Base-by-base conservation (phyloP, 2,329 filamentous ascomycete genomes). In the Colletotrichum lini region DNA sequence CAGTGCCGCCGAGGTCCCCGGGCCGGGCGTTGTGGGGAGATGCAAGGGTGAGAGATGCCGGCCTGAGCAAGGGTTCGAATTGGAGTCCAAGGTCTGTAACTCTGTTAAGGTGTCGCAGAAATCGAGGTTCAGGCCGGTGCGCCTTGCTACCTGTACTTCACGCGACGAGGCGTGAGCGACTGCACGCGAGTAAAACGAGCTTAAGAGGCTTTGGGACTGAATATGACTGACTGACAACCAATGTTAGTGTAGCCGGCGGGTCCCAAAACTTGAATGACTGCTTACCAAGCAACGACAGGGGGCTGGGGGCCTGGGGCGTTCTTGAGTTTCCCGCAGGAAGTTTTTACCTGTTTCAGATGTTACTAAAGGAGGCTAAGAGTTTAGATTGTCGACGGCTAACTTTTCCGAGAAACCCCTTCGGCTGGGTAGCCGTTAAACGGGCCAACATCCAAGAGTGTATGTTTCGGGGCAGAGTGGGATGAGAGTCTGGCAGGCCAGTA, bases 271-370 rank as follows among this genome's bases (percentile, higher is more conserved):
- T 13, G n/a, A 30, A 53, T 16, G 62, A 18, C n/a, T 47, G 56
- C 60, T 61, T 70, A 56, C 23, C 52, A 59, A 53, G 62, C 40
- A 35, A n/a, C 13, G 16, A 30, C 35, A 57, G 44, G 59, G 59
- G 44, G 30, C 3, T 16, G 3, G 44, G 7, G 45, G 50, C 30
- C 9, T 38, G 53, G 26, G 23, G 15, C 12, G 15, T 49, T 54
- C n/a, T 49, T 50, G 45, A 23, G 12, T 23, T 23, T 15, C 26
- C 42, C 16, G 23, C 47, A 67, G 65, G 58, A 68, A 64, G 50
- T 63, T 63, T 68, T 71, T 58, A 26, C 50, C 65, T 35, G 38
- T 62, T 70, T 18, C 15, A 57, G 64, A 61, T 38, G 21, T 10
- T 9, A 35, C 52, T 21, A 56, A 26, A 30, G 12, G 13, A 44